These are phyloP conservation scores for Tetrapyrgos nigripes DNA, from an alignment of 1,284 basidiomycete genomes.

Conservation along the genomic window DNA sequence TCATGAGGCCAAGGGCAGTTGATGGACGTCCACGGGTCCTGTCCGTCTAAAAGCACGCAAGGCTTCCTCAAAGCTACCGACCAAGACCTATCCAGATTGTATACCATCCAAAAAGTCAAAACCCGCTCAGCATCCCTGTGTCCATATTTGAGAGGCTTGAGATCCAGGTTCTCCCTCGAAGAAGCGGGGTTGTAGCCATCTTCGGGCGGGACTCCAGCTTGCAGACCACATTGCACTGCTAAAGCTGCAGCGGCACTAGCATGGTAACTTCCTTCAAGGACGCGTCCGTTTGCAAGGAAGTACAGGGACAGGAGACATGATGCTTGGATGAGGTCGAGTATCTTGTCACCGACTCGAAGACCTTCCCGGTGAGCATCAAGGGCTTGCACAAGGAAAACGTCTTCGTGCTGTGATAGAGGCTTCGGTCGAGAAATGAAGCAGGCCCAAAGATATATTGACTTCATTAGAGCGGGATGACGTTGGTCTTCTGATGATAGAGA, in stretches of 20 bases:
- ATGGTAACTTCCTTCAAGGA: slow-evolving; percentile 77
- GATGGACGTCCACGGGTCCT: slow-evolving; percentile 53
- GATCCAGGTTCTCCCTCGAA: slow-evolving; percentile 47
- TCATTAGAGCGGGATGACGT: slow-evolving; percentile 75
- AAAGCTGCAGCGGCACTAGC: slow-evolving; percentile 71
- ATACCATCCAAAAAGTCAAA: slow-evolving; percentile 75
- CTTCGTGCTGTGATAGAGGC: slow-evolving; percentile 70
- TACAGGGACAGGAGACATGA: slow-evolving; percentile 76
- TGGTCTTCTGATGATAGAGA: slow-evolving; percentile 58
- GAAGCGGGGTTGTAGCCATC: slow-evolving; percentile 38
- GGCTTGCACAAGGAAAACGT: slow-evolving; percentile 65
- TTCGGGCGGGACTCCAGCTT: slow-evolving; percentile 51
- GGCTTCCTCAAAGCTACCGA: slow-evolving; percentile 66
- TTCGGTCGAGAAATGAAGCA: slow-evolving; percentile 78
- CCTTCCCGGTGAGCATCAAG: slow-evolving; percentile 66
- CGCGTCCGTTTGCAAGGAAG: slow-evolving; percentile 74
- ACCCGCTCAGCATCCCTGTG: slow-evolving; percentile 68
- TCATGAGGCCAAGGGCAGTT: slow-evolving; percentile 72
- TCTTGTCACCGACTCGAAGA: slow-evolving; percentile 55
- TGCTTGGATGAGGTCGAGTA: slow-evolving; percentile 75
- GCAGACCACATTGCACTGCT: slow-evolving; percentile 70
- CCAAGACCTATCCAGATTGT: slow-evolving; percentile 72
- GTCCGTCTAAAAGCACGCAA: slow-evolving; percentile 56
- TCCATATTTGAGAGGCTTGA: slow-evolving; percentile 61
- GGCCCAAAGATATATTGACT: slow-evolving; percentile 81